Evolutionary conservation across 306 rosid genomes (phyloP).

Genomic region (Trifolium subterraneum): DNA sequence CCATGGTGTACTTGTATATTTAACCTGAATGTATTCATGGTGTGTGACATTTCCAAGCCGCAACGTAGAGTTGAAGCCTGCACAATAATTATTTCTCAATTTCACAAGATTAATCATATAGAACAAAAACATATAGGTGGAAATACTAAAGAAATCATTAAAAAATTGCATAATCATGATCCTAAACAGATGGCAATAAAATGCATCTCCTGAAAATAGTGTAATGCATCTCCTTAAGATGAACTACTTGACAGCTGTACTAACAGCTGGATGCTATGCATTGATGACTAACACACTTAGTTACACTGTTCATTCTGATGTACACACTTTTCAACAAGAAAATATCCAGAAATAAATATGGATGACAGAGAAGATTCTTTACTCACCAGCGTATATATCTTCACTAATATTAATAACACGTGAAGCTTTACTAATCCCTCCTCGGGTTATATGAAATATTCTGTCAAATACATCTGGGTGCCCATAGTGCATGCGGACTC

Average conservation of each 20-base stretch:
- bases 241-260: neutral
- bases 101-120: slow-evolving; percentile 24
- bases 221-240: no score
- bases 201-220: neutral
- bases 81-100: slow-evolving; percentile 20
- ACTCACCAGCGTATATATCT: slow-evolving; percentile 89
- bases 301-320: neutral
- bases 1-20: slow-evolving; percentile 30
- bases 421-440: slow-evolving; percentile 97
- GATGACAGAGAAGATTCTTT: slow-evolving; percentile 4
- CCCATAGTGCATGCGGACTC: slow-evolving; percentile 99
- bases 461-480: slow-evolving; percentile 99
- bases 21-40: slow-evolving; percentile 96
- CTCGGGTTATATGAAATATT: slow-evolving; percentile 90
- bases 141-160: neutral
- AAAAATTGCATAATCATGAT: neutral
- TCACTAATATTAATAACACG: slow-evolving; percentile 97
- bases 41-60: slow-evolving; percentile 95
- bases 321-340: slow-evolving; percentile 12
- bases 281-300: neutral
- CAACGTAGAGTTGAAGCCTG: slow-evolving; percentile 98
- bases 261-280: neutral
- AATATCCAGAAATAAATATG: slow-evolving; percentile 3
- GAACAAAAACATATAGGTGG: neutral
- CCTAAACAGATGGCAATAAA: slow-evolving; percentile 23